Base-by-base conservation (phyloP, 345 rosid species). In the Moringa oleifera region DNA sequence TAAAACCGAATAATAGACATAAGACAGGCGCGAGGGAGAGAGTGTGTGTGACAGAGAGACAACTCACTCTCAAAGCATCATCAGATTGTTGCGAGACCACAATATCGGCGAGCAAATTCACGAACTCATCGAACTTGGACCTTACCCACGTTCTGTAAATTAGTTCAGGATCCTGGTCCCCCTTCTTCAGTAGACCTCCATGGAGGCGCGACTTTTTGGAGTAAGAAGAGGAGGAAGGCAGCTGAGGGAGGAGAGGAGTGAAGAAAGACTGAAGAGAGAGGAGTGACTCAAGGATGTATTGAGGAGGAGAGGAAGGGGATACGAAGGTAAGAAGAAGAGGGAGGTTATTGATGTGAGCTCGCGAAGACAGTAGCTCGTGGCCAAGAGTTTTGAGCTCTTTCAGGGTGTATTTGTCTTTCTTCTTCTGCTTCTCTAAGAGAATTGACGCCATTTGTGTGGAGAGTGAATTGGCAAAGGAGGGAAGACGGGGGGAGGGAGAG, bases 261-360 rank as follows among this genome's bases (percentile, higher is more conserved):
- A 88, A 94, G 75, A 94, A 94, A 23, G 99, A 82, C 57, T 90
- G 99, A 54, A 94, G 88, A 18, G 95, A 83, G 77, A 94, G 96
- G 68, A 94, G 81, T 0, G 97, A 81, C 65, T 94, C 97, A 0
- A 94, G 80, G 12, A 75, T 79, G 70, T 75, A 73, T 22, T 77
- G 84, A 58, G 99, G 89, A 54, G 91, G 85, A 31, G 80, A 79
- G 13, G 64, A 53, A 0, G 91, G 85, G 47, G 89, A 75, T 50
- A 94, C n/a, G 81, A 74, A 81, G 19, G 79, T 58, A 76, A 94
- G 87, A 31, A 94, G 89, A 68, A 81, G 61, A 45, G 99, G 95
- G 49, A 90, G 84, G 67, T 90, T 88, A 68, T 88, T 88, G 65
- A 90, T 70, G 75, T 88, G 86, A 22, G 85, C 37, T 36, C 88